phyloP scores from a whole-genome alignment of 495 filamentous ascomycete species.

The Talaromyces liani region DNA sequence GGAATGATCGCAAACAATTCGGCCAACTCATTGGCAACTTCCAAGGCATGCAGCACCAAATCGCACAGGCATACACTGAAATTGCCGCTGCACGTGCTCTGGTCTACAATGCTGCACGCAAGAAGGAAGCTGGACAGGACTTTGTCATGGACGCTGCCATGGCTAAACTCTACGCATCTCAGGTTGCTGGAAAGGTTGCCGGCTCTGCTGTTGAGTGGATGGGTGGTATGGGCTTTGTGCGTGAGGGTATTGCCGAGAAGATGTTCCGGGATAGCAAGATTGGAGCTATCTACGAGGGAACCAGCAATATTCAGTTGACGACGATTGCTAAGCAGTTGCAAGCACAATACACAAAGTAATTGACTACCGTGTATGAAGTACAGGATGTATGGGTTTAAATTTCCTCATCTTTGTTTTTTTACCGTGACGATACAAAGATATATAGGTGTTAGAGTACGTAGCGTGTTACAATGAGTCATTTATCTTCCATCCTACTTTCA shows the following conservation, averaged over 20 bases:
- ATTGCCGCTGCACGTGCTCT: constrained; percentile 85
- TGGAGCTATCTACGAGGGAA: constrained; percentile 96
- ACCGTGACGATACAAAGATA: background rate
- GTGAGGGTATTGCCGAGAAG: constrained; percentile 97
- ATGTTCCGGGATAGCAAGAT: constrained; percentile 98
- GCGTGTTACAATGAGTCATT: background rate
- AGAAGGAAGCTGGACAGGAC: constrained; percentile 95
- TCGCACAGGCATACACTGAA: constrained; percentile 92
- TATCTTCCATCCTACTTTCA: background rate
- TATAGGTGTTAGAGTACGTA: background rate
- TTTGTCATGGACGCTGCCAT: constrained; percentile 96
- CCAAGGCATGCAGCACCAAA: constrained; percentile 98
- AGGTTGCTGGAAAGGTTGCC: constrained; percentile 84
- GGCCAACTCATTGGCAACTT: constrained; percentile 88
- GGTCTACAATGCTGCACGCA: constrained; percentile 92
- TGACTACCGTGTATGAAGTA: background rate
- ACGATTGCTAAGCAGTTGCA: constrained; percentile 93
- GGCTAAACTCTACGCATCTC: constrained; percentile 92
- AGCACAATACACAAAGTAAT: constrained; percentile 64
- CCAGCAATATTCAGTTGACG: constrained; percentile 76
- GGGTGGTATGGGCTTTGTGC: constrained; percentile 96
- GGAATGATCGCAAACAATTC: constrained; percentile 98
- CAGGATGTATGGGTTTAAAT: background rate
- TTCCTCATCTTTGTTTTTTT: background rate
- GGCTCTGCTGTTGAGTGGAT: constrained; percentile 94